Evolutionary conservation across 2,329 filamentous ascomycete species (phyloP).

Genomic region (Botrytis deweyae): DNA sequence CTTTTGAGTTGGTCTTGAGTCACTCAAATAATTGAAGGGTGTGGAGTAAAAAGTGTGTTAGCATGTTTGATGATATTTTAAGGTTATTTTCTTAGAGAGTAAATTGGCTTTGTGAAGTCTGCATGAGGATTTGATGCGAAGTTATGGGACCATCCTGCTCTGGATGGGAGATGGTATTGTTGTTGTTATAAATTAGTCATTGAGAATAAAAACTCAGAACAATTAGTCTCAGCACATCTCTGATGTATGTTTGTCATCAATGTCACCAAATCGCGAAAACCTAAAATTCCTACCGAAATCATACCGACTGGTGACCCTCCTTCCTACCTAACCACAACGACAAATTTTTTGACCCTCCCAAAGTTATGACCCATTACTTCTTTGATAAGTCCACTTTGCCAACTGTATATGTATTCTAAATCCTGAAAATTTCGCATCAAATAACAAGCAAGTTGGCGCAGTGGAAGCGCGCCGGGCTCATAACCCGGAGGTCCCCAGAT

Average conservation of each 20-base stretch:
- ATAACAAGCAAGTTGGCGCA: constrained; percentile 21
- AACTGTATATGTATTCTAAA: not conserved
- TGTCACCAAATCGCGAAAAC: not conserved
- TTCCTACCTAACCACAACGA: not conserved
- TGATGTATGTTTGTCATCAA: not conserved
- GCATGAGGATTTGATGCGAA: too few species aligned
- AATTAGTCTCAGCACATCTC: not conserved
- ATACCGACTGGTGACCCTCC: not conserved
- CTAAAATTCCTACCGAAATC: not conserved
- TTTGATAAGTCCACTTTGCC: not conserved
- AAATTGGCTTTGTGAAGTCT: not conserved
- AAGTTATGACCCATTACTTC: not conserved
- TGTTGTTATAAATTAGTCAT: not conserved
- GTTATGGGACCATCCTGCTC: not conserved
- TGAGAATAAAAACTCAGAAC: not conserved
- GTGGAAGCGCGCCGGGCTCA: constrained; percentile 42
- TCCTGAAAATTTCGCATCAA: accelerated
- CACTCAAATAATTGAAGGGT: not conserved
- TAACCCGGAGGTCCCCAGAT: constrained; percentile 43
- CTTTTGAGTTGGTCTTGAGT: too few species aligned
- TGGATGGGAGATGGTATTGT: not conserved
- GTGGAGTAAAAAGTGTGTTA: not conserved
- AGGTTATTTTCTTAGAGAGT: not conserved
- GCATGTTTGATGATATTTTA: not conserved
- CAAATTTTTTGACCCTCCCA: not conserved